Base-by-base conservation (phyloP, 108 stramenopile species). In the Conticribra weissflogii region DNA sequence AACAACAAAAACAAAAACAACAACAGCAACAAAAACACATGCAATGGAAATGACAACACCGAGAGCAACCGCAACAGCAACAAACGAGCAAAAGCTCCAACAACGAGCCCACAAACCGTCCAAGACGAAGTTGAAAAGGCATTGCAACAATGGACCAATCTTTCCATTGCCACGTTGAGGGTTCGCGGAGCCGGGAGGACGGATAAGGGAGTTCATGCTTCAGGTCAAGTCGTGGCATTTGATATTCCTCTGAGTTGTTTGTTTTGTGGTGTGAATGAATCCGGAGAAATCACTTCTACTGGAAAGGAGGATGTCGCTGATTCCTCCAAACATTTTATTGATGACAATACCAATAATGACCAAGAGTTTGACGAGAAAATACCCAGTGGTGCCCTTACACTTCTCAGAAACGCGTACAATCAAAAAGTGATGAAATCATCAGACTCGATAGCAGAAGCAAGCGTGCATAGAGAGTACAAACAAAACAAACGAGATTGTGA, bases 141-240 rank as follows among this genome's bases (percentile, higher is more conserved):
- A 33, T 44, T 93, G 21, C 45, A 82, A 1, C 56, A 71, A 33
- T 84, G 72, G 76, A 68, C 75, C 3, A 48, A 59, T 28, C 52
- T 76, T 24, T 67, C 73, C 27, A 7, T 79, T 36, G 64, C 64
- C 2, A 54, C 69, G 12, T 72, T 88, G n/a, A 70, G 84, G 49
- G 56, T 90, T 7, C 77, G 84, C 1, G 86, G 84, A 64, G 87
- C 89, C 0, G 88, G 92, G 12, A 74, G 92, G 30, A 93, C 92
- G 1, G 92, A 93, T 62, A 84, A 83, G 52, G 92, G 92, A 0
- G 92, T 93, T 0, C 92, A 93, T 71, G 92, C 92, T 15, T 56
- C 84, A 7, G 86, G 88, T 17, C 92, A 93, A 80, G 89, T 93
- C 12, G 81, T 93, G 21, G 87, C 80, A 9, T 76, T 89, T 33